These are phyloP conservation scores for Tetraselmis chui DNA, from an alignment of 139 green algal species.

Conservation along the genomic window DNA sequence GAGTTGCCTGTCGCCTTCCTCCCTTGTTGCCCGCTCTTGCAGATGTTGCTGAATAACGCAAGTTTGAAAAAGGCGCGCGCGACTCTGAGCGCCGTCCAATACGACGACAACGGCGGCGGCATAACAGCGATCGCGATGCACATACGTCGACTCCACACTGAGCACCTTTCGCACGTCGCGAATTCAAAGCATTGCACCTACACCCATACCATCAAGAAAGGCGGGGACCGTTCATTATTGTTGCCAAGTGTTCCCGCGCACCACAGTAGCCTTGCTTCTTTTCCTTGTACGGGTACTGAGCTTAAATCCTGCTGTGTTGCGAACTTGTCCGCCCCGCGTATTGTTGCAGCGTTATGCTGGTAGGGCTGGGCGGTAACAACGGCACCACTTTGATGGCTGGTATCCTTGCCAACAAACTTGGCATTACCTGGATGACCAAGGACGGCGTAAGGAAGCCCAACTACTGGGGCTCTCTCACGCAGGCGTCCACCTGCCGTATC, in stretches of 20 bases:
- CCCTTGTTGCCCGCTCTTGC: background rate
- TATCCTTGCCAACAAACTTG: slow-evolving; percentile 93
- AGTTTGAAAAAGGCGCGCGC: too few relatives aligned
- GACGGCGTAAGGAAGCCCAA: slow-evolving; percentile 93
- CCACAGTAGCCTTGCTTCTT: background rate
- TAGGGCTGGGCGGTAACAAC: slow-evolving; percentile 98
- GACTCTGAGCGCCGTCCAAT: too few relatives aligned
- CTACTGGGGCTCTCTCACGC: slow-evolving; percentile 94
- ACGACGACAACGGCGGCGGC: too few relatives aligned
- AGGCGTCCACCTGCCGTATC: slow-evolving; percentile 88
- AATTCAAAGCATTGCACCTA: too few relatives aligned
- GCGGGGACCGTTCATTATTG: too few relatives aligned
- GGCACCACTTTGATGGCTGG: slow-evolving; percentile 91
- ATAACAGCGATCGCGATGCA: too few relatives aligned
- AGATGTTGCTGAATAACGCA: background rate
- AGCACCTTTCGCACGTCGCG: too few relatives aligned
- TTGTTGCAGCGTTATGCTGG: slow-evolving; percentile 89
- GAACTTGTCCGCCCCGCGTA: too few relatives aligned
- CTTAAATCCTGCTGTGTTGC: too few relatives aligned
- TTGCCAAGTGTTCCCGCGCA: too few relatives aligned
- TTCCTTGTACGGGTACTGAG: slow-evolving; percentile 1
- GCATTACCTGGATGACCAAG: slow-evolving; percentile 98
- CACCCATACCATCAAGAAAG: too few relatives aligned
- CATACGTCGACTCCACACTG: too few relatives aligned
- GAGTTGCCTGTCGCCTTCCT: slow-evolving; percentile 1